Percentiles rank a stretch among this genome's conserved stretches.
phyloP scores from a whole-genome alignment of 805 yeast species.

The Barnettozyma pratensis region DNA sequence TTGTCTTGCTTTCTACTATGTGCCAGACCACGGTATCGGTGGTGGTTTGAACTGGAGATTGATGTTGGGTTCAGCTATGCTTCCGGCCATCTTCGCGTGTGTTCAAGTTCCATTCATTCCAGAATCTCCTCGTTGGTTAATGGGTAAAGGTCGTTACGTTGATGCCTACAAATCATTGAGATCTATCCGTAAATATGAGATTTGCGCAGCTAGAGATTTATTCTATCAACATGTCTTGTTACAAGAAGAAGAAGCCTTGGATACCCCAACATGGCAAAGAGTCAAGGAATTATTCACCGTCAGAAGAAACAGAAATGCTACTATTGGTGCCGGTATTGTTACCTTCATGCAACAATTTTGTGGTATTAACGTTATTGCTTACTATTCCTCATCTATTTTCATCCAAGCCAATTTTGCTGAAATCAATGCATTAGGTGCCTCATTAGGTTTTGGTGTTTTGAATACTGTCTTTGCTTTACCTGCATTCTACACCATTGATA shows the following conservation, averaged over 20 bases:
- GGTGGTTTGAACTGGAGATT: conserved; percentile 60
- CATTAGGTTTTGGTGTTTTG: conserved; percentile 82
- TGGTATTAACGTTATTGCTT: conserved; percentile 85
- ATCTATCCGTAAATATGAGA: conserved; percentile 43
- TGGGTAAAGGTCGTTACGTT: conserved; percentile 60
- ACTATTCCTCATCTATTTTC: conserved; percentile 77
- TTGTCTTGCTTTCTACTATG: conserved; percentile 55
- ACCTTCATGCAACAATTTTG: conserved; percentile 92
- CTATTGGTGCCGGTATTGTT: conserved; percentile 72
- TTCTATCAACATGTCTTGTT: conserved; percentile 64
- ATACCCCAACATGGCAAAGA: conserved; percentile 41
- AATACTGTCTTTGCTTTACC: conserved; percentile 80
- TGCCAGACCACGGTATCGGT: conserved; percentile 32
- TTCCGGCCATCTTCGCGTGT: conserved; percentile 59
- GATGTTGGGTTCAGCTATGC: conserved; percentile 62
- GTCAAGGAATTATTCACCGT: conserved; percentile 57
- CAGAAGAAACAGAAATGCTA: conserved; percentile 81
- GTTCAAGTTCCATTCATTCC: conserved; percentile 64
- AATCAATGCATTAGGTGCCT: conserved; percentile 64
- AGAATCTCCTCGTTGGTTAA: conserved; percentile 73
- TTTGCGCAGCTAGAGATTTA: conserved; percentile 66
- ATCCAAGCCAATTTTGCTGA: conserved; percentile 58
- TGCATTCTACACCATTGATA: conserved; percentile 75
- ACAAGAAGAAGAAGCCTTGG: conserved; percentile 53
- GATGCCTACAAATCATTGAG: conserved; percentile 53